phyloP scores from a whole-genome alignment of 345 rosid species.

The Cochlearia excelsa region DNA sequence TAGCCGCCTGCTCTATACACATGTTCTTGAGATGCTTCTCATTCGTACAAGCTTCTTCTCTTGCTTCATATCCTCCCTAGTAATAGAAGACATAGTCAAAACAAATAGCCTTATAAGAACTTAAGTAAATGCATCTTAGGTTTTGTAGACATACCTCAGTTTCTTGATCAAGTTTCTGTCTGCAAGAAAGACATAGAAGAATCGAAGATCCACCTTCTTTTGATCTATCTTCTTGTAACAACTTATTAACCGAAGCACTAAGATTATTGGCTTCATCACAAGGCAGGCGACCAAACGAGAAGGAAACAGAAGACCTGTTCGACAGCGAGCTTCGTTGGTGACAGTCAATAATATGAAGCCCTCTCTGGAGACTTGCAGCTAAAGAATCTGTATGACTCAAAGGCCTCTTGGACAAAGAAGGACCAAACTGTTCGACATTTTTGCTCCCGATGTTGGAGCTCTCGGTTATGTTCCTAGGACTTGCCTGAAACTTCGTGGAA shows the following conservation, averaged over 20 bases:
- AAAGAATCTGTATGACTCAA: constrained; percentile 64
- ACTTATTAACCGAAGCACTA: constrained; percentile 41
- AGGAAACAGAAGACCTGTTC: constrained; percentile 64
- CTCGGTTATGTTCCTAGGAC: constrained; percentile 43
- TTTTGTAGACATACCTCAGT: constrained; percentile 28
- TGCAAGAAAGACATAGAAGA: constrained; percentile 69
- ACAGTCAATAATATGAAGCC: constrained; percentile 73
- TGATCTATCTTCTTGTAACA: constrained; percentile 35
- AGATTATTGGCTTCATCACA: constrained; percentile 51
- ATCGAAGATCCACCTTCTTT: constrained; percentile 36
- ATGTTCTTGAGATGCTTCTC: constrained; percentile 48
- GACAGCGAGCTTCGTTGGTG: constrained; percentile 58
- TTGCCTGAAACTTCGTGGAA: constrained; percentile 49
- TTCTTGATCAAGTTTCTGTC: constrained; percentile 47
- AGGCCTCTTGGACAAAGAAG: constrained; percentile 58
- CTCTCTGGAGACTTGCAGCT: constrained; percentile 92
- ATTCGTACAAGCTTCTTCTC: constrained; percentile 41
- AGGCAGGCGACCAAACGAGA: constrained; percentile 81
- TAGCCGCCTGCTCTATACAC: constrained; percentile 65
- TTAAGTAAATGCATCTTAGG: constrained; percentile 11
- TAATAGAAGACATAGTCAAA: constrained; percentile 15
- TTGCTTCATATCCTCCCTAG: constrained; percentile 43
- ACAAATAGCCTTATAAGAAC: not conserved
- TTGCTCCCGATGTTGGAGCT: constrained; percentile 30
- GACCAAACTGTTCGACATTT: constrained; percentile 43